Conservation (phyloP, 2,329 filamentous ascomycete genomes). For the Colletotrichum sp. region DNA sequence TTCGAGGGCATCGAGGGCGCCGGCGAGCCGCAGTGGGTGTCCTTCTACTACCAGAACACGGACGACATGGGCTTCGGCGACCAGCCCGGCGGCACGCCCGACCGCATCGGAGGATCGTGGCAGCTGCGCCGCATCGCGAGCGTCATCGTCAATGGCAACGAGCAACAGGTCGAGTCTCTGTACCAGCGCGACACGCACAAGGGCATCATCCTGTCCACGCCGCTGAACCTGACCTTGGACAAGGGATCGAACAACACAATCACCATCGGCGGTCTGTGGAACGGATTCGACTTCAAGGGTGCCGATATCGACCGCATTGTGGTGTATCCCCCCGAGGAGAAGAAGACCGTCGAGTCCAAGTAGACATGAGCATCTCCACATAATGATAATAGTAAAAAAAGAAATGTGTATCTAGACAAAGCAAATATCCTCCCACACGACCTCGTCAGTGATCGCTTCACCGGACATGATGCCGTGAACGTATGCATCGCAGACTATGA, state of each 20-base stretch:
- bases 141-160: constrained; percentile 60
- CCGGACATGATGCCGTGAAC: not conserved
- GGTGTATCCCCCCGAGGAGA: constrained; percentile 60
- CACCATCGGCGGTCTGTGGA: constrained; percentile 60
- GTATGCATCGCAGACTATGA: not conserved
- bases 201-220: constrained; percentile 63
- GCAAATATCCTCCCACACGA: not conserved
- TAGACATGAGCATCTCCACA: not conserved
- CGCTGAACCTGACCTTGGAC: constrained; percentile 57
- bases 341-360: not conserved
- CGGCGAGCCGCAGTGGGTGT: constrained; percentile 57
- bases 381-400: not conserved
- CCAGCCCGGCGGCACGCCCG: constrained; percentile 59
- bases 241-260: constrained; percentile 58
- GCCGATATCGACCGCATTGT: constrained; percentile 65
- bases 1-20: constrained; percentile 47
- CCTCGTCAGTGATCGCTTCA: not conserved
- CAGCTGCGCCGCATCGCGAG: constrained; percentile 64
- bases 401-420: not conserved
- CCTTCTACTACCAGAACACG: constrained; percentile 63
- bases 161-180: constrained; percentile 48
- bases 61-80: constrained; percentile 67
- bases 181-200: constrained; percentile 61
- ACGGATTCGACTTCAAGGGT: constrained; percentile 61
- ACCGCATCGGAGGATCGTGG: constrained; percentile 65